phyloP scores from a whole-genome alignment of 2,329 filamentous ascomycete species.

The Thelonectria blattea region DNA sequence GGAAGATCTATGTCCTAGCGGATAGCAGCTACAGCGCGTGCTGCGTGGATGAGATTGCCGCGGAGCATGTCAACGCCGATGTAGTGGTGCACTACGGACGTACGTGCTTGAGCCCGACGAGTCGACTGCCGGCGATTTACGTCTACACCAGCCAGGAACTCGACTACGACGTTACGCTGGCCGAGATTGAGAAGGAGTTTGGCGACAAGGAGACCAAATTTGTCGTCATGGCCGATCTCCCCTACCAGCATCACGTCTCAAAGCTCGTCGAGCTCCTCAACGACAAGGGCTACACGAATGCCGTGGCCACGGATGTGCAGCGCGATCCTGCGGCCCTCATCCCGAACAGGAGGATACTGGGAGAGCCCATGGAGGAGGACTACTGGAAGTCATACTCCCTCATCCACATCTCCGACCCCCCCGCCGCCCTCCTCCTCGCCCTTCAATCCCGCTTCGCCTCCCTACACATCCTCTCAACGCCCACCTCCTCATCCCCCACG shows the following conservation, averaged over 20 bases:
- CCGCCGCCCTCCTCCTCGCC: constrained; percentile 82
- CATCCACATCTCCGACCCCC: constrained; percentile 84
- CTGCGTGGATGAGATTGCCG: constrained; percentile 95
- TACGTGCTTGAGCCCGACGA: constrained; percentile 89
- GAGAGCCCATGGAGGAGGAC: constrained; percentile 48
- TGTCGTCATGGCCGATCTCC: constrained; percentile 88
- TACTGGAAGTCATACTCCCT: constrained; percentile 72
- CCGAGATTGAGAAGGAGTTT: constrained; percentile 73
- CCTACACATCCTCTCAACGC: constrained; percentile 78
- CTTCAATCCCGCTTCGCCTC: constrained; percentile 81
- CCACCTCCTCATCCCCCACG: constrained; percentile 57
- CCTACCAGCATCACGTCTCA: constrained; percentile 77
- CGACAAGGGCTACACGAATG: constrained; percentile 69
- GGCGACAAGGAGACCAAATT: constrained; percentile 67
- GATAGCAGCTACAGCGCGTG: constrained; percentile 98
- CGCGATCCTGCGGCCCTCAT: constrained; percentile 81
- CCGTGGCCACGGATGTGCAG: constrained; percentile 74
- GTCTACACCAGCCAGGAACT: constrained; percentile 82
- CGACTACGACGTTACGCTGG: constrained; percentile 61
- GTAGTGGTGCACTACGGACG: constrained; percentile 94
- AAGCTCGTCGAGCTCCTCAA: constrained; percentile 61
- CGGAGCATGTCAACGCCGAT: constrained; percentile 89
- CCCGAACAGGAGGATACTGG: constrained; percentile 77
- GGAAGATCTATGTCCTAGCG: constrained; percentile 79
- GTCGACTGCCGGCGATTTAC: constrained; percentile 85